Percentiles rank a stretch among this genome's conserved stretches.
Evolutionary conservation across 768 basidiomycete genomes (phyloP).

Genomic region (Scleroderma citrinum): DNA sequence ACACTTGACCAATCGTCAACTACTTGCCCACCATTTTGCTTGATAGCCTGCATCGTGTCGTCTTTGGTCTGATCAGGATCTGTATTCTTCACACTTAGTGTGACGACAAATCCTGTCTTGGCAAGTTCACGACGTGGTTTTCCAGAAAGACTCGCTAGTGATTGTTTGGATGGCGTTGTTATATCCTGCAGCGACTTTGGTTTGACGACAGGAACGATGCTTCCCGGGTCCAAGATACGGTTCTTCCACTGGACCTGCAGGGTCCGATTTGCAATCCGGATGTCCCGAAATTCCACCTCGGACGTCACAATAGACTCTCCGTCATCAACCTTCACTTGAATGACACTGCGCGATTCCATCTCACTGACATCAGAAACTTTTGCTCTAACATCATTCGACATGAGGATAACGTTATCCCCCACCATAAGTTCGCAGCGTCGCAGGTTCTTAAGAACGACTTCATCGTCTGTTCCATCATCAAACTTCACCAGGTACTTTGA

Average conservation of each 20-base stretch:
- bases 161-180: slow-evolving; percentile 46
- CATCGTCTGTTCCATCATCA: slow-evolving; percentile 52
- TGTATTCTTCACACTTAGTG: slow-evolving; percentile 36
- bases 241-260: slow-evolving; percentile 49
- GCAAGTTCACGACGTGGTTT: slow-evolving; percentile 34
- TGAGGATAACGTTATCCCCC: slow-evolving; percentile 53
- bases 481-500: slow-evolving; percentile 50
- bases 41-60: slow-evolving; percentile 38
- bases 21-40: slow-evolving; percentile 47
- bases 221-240: slow-evolving; percentile 38
- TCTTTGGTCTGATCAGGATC: slow-evolving; percentile 39
- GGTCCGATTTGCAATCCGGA: slow-evolving; percentile 48
- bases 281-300: slow-evolving; percentile 30
- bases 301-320: slow-evolving; percentile 19
- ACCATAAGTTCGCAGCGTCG: slow-evolving; percentile 43
- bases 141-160: slow-evolving; percentile 34
- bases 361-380: slow-evolving; percentile 28
- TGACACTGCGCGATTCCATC: slow-evolving; percentile 21
- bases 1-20: slow-evolving; percentile 59
- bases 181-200: slow-evolving; percentile 31
- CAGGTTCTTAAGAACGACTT: slow-evolving; percentile 46
- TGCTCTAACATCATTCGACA: slow-evolving; percentile 23
- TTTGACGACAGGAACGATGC: slow-evolving; percentile 38
- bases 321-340: slow-evolving; percentile 39
- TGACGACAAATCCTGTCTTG: slow-evolving; percentile 56